These are phyloP conservation scores for Trichoderma oligosporum DNA, from an alignment of 2,329 filamentous ascomycete genomes.

Conservation along the genomic window DNA sequence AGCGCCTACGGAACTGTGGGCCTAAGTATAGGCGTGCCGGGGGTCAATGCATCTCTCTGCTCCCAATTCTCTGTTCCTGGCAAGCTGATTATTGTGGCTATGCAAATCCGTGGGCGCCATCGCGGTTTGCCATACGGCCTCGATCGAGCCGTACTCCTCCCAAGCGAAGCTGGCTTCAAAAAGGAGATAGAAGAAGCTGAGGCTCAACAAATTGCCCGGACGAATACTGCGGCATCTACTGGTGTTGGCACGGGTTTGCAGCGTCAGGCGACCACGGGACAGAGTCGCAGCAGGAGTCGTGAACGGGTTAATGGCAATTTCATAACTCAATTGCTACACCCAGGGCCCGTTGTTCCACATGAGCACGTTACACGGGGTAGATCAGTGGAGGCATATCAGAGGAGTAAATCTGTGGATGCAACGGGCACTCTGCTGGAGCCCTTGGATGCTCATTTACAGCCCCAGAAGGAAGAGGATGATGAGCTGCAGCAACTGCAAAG, in stretches of 20 bases:
- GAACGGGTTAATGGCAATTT: conserved; percentile 42
- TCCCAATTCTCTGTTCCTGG: conserved; percentile 73
- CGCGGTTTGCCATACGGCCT: conserved; percentile 65
- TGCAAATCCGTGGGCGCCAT: conserved; percentile 67
- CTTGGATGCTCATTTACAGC: conserved; percentile 26
- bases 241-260: conserved; percentile 31
- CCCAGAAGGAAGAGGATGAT: conserved; percentile 28
- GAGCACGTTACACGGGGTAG: conserved; percentile 22
- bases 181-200: conserved; percentile 50
- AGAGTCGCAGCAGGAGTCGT: conserved; percentile 38
- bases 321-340: conserved; percentile 46
- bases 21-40: conserved; percentile 76
- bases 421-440: conserved; percentile 19
- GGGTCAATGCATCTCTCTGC: conserved; percentile 74
- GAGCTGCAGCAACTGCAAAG: conserved; percentile 28
- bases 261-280: conserved; percentile 28
- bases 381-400: conserved; percentile 24
- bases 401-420: conserved; percentile 28
- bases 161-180: conserved; percentile 53
- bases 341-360: conserved; percentile 41
- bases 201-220: conserved; percentile 35
- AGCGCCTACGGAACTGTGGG: conserved; percentile 94
- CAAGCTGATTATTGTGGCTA: conserved; percentile 65
- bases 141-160: conserved; percentile 57
- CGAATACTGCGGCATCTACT: conserved; percentile 36